Evolutionary conservation across 192 early-diverging fungal genomes (phyloP).

Genomic region (Oehlia diaphana): DNA sequence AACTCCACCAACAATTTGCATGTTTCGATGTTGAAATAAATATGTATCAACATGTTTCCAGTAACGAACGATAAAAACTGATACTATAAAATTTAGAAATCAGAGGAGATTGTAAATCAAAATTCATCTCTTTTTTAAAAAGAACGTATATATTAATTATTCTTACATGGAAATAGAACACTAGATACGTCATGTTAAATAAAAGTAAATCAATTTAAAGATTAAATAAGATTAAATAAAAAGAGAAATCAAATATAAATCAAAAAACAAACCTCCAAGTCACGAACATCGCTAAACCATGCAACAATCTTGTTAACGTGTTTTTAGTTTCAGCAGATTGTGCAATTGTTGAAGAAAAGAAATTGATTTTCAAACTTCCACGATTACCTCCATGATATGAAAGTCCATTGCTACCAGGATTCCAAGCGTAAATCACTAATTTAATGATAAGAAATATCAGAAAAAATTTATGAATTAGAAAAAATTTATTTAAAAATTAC

Average conservation of each 20-base stretch:
- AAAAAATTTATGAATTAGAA: not conserved
- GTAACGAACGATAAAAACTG: conserved; percentile 27
- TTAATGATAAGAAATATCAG: not conserved
- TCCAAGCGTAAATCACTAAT: conserved; percentile 13
- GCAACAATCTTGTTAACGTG: not conserved
- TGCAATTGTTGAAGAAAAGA: not conserved
- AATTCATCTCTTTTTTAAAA: not conserved
- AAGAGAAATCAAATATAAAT: not conserved
- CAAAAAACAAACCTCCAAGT: conserved; percentile 10
- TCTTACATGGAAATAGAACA: not conserved
- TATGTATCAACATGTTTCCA: conserved; percentile 20
- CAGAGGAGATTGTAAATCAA: not conserved
- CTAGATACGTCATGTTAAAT: not conserved
- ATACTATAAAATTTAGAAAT: not conserved
- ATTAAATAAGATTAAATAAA: not conserved
- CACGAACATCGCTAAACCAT: conserved; percentile 26
- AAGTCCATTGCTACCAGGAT: not conserved
- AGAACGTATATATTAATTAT: not conserved
- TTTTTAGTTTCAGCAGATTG: not conserved
- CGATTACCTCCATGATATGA: conserved; percentile 2
- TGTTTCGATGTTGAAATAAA: conserved; percentile 24
- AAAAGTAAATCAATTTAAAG: not conserved
- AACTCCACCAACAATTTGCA: conserved; percentile 28
- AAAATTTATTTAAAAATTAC: not conserved
- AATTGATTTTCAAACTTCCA: not conserved